Percentiles rank a stretch among this genome's conserved stretches.
phyloP scores from a whole-genome alignment of 306 rosid genomes.

The Begonia peltatifolia region DNA sequence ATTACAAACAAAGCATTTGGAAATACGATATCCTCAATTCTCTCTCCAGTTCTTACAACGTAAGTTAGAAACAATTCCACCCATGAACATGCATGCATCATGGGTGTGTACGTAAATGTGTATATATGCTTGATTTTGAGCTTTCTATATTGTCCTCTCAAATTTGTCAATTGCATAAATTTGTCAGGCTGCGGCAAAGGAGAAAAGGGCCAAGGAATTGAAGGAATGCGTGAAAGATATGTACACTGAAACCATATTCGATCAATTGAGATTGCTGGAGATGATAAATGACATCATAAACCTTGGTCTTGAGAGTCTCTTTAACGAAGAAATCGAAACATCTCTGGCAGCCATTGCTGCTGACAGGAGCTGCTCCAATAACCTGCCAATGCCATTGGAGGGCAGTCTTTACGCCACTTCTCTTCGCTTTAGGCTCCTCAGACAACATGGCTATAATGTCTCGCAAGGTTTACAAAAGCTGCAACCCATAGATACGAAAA shows the following conservation, averaged over 20 bases:
- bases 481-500: background rate
- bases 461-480: constrained; percentile 23
- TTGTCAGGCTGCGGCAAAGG: constrained; percentile 22
- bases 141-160: background rate
- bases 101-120: no score
- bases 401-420: constrained; percentile 20
- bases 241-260: constrained; percentile 10
- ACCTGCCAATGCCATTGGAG: background rate
- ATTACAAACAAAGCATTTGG: constrained; percentile 52
- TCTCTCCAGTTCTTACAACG: constrained; percentile 20
- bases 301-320: constrained; percentile 30
- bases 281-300: constrained; percentile 26
- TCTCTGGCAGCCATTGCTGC: constrained; percentile 17
- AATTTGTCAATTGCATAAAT: background rate
- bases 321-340: constrained; percentile 25
- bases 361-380: background rate
- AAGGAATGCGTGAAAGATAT: constrained; percentile 12
- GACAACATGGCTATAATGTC: constrained; percentile 33
- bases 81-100: background rate
- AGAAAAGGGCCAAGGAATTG: constrained; percentile 11
- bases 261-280: constrained; percentile 15
- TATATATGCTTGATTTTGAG: no score
- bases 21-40: constrained; percentile 26
- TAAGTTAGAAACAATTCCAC: background rate
- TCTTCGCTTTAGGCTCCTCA: constrained; percentile 31